Percentiles rank a stretch among this genome's conserved stretches.
Conservation (phyloP, 768 basidiomycete species). For the Filobasidium wieringae region DNA sequence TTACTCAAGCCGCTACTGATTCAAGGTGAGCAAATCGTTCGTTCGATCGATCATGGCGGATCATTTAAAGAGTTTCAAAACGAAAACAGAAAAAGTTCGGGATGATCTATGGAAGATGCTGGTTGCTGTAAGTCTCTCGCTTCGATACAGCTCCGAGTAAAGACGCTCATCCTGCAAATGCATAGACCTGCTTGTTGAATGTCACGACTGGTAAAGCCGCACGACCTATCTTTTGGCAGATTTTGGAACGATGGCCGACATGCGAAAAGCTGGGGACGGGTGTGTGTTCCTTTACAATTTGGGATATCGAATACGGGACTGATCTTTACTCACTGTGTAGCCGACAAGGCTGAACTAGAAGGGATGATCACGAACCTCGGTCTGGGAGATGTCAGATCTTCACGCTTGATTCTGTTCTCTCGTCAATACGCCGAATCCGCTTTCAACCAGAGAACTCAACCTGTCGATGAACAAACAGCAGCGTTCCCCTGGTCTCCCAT, state of each 20-base stretch:
- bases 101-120: conserved; percentile 55
- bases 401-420: conserved; percentile 50
- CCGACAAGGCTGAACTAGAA: conserved; percentile 43
- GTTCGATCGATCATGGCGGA: background rate
- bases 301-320: background rate
- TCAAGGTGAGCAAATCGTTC: background rate
- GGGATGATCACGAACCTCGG: conserved; percentile 49
- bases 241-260: conserved; percentile 52
- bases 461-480: conserved; percentile 19
- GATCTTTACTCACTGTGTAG: conserved; percentile 37
- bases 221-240: conserved; percentile 54
- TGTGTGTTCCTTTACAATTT: conserved; percentile 26
- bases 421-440: conserved; percentile 40
- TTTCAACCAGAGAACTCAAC: background rate
- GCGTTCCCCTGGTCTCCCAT: conserved; percentile 29
- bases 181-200: conserved; percentile 52
- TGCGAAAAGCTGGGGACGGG: conserved; percentile 50
- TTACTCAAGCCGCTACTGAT: conserved; percentile 1
- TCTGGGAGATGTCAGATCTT: conserved; percentile 49
- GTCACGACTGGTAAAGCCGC: conserved; percentile 55
- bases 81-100: conserved; percentile 20
- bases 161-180: no score
- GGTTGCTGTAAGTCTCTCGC: conserved; percentile 40
- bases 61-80: background rate
- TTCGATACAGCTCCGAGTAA: no score